A percentile compares a stretch with the other conserved stretches of the same genome.
Evolutionary conservation across 2,329 filamentous ascomycete species (phyloP).

Genomic region (Fusarium palustre): DNA sequence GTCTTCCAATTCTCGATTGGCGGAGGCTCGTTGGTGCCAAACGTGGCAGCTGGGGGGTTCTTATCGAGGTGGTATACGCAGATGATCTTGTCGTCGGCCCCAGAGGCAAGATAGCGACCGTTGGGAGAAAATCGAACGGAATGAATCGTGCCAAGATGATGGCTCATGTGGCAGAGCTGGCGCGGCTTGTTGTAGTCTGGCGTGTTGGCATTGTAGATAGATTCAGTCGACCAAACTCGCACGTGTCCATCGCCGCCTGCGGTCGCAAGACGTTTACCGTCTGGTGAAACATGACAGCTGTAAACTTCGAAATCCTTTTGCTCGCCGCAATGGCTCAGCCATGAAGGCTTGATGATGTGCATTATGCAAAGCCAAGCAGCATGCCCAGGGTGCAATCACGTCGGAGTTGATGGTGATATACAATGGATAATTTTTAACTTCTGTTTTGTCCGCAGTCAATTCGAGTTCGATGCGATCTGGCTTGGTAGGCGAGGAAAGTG

Average conservation of each 20-base stretch:
- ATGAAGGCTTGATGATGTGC: conserved; percentile 93
- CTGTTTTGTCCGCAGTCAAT: background rate
- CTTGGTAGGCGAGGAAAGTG: background rate
- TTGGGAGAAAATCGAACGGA: conserved; percentile 97
- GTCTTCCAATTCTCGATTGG: conserved; percentile 99
- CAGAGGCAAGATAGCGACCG: conserved; percentile 93
- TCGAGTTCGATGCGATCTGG: conserved; percentile 14
- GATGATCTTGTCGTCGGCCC: conserved; percentile 98
- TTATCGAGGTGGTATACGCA: conserved; percentile 94
- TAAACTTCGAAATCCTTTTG: conserved; percentile 99
- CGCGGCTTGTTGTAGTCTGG: conserved; percentile 80
- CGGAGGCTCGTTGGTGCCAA: conserved; percentile 90
- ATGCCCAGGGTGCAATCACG: conserved; percentile 37
- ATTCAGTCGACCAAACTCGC: conserved; percentile 96
- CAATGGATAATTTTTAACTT: background rate
- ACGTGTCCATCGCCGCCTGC: conserved; percentile 98
- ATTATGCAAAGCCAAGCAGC: conserved; percentile 58
- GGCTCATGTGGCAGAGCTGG: conserved; percentile 97
- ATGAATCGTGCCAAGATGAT: conserved; percentile 97
- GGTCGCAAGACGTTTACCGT: conserved; percentile 90
- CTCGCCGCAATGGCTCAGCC: conserved; percentile 96
- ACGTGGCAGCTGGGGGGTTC: conserved; percentile 81
- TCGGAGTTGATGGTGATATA: conserved; percentile 6
- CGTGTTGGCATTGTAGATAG: conserved; percentile 84
- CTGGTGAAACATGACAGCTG: conserved; percentile 95